These are phyloP conservation scores for Ganoderma leucocontextum DNA, from an alignment of 1,284 basidiomycete genomes.

Conservation along the genomic window DNA sequence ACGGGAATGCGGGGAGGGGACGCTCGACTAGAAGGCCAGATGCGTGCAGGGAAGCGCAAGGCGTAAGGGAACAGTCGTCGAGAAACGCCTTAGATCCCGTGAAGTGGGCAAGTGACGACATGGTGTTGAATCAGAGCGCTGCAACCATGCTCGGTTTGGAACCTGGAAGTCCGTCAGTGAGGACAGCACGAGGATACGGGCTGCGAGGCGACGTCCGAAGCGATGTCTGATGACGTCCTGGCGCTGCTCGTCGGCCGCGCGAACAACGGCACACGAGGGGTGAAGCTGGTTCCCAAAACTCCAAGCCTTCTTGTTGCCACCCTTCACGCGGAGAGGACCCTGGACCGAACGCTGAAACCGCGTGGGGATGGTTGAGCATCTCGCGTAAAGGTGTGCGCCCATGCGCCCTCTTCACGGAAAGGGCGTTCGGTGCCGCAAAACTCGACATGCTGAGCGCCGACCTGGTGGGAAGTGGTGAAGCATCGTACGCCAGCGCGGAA, in stretches of 20 bases:
- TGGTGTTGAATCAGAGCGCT: neutral
- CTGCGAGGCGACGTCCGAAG: neutral
- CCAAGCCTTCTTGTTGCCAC: neutral
- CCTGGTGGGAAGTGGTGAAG: neutral
- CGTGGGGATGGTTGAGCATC: neutral
- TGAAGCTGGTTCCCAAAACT: neutral
- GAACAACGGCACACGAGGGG: neutral
- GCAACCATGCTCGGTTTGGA: neutral
- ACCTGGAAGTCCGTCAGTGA: neutral
- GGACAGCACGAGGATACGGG: neutral
- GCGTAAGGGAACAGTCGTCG: neutral
- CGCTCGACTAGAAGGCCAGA: neutral
- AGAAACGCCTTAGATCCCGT: too few species aligned
- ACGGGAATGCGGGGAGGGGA: neutral
- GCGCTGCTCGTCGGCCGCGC: neutral
- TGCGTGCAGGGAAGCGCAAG: neutral
- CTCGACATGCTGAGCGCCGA: too few species aligned
- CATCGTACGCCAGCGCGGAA: neutral
- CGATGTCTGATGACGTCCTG: neutral
- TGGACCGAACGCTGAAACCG: neutral
- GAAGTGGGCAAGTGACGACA: neutral
- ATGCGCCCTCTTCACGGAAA: neutral
- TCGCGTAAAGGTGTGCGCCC: neutral
- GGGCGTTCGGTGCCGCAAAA: neutral
- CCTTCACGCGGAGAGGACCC: neutral